Percentiles rank a stretch among this genome's conserved stretches.
phyloP scores from a whole-genome alignment of 163 green algal species.

The Prototheca wickerhamii region DNA sequence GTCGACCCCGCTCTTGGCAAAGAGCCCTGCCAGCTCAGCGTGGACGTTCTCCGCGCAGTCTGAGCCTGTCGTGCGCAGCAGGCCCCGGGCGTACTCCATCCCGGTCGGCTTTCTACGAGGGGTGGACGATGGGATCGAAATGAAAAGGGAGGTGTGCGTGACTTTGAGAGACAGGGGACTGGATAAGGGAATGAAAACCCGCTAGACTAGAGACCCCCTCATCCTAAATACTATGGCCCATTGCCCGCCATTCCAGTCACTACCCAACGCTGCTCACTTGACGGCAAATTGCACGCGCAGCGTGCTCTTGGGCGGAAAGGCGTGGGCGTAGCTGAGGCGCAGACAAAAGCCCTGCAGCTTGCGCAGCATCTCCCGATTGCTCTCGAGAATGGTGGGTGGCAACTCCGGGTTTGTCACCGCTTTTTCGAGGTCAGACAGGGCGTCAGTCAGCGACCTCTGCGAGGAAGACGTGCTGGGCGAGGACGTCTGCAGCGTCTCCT shows the following conservation, averaged over 20 bases:
- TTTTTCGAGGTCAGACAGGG: background rate
- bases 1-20: background rate
- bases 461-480: background rate
- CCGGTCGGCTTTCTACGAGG: background rate
- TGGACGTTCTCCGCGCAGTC: background rate
- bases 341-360: conserved; percentile 1
- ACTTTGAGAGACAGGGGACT: no score
- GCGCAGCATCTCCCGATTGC: background rate
- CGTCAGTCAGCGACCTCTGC: background rate
- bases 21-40: background rate
- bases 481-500: background rate
- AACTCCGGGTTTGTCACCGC: background rate
- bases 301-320: background rate
- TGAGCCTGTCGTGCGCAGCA: background rate
- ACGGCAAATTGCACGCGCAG: conserved; percentile 1
- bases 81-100: background rate
- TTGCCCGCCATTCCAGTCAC: no score
- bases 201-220: no score
- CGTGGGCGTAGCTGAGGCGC: background rate
- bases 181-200: no score
- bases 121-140: background rate
- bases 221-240: no score
- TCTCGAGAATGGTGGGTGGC: background rate
- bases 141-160: no score
- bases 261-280: background rate